phyloP scores from a whole-genome alignment of 2,329 filamentous ascomycete genomes.

The Botryotinia convoluta region DNA sequence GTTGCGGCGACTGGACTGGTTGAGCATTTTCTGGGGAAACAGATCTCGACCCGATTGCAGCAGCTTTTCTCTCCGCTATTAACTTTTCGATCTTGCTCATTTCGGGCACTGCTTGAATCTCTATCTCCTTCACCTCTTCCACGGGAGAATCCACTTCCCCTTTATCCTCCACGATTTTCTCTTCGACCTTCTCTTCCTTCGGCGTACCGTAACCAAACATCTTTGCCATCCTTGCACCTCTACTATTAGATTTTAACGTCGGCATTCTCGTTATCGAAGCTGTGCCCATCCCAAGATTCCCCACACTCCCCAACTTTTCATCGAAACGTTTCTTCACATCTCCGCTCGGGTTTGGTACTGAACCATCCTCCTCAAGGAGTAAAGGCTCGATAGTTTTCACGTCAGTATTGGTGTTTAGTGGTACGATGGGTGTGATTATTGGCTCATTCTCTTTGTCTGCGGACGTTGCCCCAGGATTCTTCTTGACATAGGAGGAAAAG shows the following conservation, averaged over 20 bases:
- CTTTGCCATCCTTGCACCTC: constrained; percentile 28
- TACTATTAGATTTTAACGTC: constrained; percentile 20
- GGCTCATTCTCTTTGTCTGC: constrained; percentile 6
- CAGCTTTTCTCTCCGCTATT: constrained; percentile 14
- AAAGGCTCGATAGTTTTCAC: background rate
- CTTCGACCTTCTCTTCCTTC: constrained; percentile 11
- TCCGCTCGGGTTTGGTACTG: background rate
- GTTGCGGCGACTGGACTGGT: background rate
- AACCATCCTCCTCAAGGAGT: background rate
- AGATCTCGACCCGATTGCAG: background rate
- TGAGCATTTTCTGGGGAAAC: background rate
- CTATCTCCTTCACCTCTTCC: background rate
- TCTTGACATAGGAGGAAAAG: constrained; percentile 28
- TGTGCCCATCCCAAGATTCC: constrained; percentile 10
- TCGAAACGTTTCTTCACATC: constrained; percentile 11
- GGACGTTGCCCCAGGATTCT: constrained; percentile 11
- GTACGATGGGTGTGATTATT: background rate
- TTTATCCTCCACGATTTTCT: background rate
- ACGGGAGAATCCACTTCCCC: background rate
- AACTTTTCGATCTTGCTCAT: constrained; percentile 15
- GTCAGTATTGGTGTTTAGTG: background rate
- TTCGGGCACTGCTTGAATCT: background rate
- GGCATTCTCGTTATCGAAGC: constrained; percentile 6
- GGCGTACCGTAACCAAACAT: constrained; percentile 27
- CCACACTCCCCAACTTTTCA: constrained; percentile 12